phyloP scores from a whole-genome alignment of 176 grass and related monocot species.

The Zoysia pacifica region DNA sequence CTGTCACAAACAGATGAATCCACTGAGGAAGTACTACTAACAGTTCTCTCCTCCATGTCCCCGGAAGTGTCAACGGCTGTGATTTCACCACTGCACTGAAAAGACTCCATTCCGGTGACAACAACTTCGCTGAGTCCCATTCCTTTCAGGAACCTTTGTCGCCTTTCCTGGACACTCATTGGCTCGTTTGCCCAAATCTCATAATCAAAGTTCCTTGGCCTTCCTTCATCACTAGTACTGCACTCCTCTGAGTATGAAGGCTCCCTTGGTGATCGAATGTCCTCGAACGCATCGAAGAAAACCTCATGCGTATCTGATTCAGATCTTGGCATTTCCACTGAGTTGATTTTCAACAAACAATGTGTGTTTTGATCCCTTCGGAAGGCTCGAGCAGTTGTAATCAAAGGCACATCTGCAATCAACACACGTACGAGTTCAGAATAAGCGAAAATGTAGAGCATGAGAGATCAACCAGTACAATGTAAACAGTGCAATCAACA shows the following conservation, averaged over 20 bases:
- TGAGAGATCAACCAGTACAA: neutral
- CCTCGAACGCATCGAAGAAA: slow-evolving; percentile 81
- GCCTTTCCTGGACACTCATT: slow-evolving; percentile 73
- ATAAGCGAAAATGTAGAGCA: neutral
- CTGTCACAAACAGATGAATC: slow-evolving; percentile 36
- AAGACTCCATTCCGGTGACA: slow-evolving; percentile 21
- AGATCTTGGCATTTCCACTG: slow-evolving; percentile 53
- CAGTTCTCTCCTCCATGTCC: slow-evolving; percentile 47
- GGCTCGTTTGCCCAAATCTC: slow-evolving; percentile 55
- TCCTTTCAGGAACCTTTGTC: slow-evolving; percentile 63
- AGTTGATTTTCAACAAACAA: slow-evolving; percentile 11
- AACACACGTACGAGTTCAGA: slow-evolving; percentile 6
- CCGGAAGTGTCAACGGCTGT: slow-evolving; percentile 14
- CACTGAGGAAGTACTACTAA: slow-evolving; percentile 18
- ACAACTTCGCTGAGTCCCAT: slow-evolving; percentile 59
- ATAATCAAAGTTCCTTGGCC: slow-evolving; percentile 39
- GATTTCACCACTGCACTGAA: slow-evolving; percentile 31
- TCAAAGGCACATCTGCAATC: slow-evolving; percentile 40
- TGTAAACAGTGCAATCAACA: neutral
- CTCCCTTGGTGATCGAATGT: slow-evolving; percentile 43
- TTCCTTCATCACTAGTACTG: slow-evolving; percentile 42
- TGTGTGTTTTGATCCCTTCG: neutral
- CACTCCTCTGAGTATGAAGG: slow-evolving; percentile 54
- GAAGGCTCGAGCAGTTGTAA: slow-evolving; percentile 3
- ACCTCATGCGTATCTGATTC: slow-evolving; percentile 56